Conservation (phyloP, 768 basidiomycete genomes). For the Lactarius akahatsu region DNA sequence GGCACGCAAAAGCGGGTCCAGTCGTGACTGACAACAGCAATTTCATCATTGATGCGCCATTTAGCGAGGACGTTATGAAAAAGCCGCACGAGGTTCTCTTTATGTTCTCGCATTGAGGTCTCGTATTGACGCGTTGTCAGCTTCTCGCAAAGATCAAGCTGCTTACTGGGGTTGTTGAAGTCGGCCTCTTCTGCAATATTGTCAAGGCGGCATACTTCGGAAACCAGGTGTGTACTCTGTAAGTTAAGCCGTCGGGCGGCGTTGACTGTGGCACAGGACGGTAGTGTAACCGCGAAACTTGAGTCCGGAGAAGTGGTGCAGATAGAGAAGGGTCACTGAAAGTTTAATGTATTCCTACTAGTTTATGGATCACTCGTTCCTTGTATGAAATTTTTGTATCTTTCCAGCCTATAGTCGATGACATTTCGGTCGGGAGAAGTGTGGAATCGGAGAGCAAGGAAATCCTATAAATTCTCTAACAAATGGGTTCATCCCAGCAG, state of each 20-base stretch:
- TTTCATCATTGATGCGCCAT: conserved; percentile 97
- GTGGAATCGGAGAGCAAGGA: background rate
- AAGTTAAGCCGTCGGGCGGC: background rate
- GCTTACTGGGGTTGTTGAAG: conserved; percentile 98
- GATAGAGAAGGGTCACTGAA: conserved; percentile 14
- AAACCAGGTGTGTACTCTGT: conserved; percentile 55
- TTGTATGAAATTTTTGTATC: background rate
- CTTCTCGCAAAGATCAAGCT: conserved; percentile 82
- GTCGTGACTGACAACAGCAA: conserved; percentile 97
- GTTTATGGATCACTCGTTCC: background rate
- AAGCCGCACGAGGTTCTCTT: conserved; percentile 50
- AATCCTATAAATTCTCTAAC: conserved; percentile 3
- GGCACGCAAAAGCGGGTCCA: conserved; percentile 88
- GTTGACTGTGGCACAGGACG: conserved; percentile 18
- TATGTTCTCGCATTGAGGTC: conserved; percentile 40
- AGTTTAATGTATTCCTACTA: conserved; percentile 8
- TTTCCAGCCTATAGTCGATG: conserved; percentile 11
- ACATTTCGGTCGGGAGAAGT: background rate
- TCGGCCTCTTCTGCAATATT: conserved; percentile 93
- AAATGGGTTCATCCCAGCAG: conserved; percentile 42
- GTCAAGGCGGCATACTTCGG: conserved; percentile 97
- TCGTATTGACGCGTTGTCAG: conserved; percentile 40
- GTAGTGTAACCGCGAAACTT: conserved; percentile 18
- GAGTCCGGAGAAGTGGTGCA: conserved; percentile 14
- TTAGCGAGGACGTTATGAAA: conserved; percentile 61